These are phyloP conservation scores for Pseudogymnoascus destructans DNA, from an alignment of 2,329 filamentous ascomycete species.

Conservation along the genomic window DNA sequence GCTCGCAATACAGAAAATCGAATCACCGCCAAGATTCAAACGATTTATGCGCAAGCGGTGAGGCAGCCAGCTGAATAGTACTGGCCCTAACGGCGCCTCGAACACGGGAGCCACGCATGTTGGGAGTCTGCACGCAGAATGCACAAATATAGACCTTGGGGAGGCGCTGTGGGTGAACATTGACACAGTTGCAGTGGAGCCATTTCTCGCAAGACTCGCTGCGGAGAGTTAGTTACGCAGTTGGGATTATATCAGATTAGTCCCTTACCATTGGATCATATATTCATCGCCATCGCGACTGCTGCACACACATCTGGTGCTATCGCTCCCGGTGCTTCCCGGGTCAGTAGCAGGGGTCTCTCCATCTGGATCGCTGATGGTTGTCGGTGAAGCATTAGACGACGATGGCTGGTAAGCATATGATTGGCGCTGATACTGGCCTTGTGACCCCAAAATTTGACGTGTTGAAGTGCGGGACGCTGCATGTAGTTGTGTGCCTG, in stretches of 20 bases:
- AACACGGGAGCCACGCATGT: constrained; percentile 36
- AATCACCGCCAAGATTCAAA: constrained; percentile 32
- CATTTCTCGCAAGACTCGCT: constrained; percentile 54
- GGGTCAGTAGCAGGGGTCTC: constrained; percentile 33
- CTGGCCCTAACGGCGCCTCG: constrained; percentile 26
- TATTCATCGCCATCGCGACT: constrained; percentile 35
- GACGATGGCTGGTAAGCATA: constrained; percentile 14
- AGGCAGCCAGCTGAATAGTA: constrained; percentile 22
- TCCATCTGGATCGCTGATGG: constrained; percentile 36
- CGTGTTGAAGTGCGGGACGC: background rate
- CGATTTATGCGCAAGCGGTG: constrained; percentile 32
- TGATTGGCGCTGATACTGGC: background rate
- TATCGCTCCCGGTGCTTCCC: constrained; percentile 21
- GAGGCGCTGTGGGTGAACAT: constrained; percentile 41
- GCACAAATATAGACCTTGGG: constrained; percentile 50
- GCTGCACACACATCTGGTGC: constrained; percentile 44
- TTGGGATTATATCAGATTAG: background rate
- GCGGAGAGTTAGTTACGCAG: constrained; percentile 15
- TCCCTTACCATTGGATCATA: constrained; percentile 49
- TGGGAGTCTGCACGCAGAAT: constrained; percentile 48
- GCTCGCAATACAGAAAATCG: background rate
- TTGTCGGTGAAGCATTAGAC: constrained; percentile 37
- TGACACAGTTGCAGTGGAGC: constrained; percentile 51
- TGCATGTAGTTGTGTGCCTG: background rate
- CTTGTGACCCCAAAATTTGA: background rate